These are phyloP conservation scores for Quercus tomentella DNA, from an alignment of 331 rosid species.

Conservation along the genomic window DNA sequence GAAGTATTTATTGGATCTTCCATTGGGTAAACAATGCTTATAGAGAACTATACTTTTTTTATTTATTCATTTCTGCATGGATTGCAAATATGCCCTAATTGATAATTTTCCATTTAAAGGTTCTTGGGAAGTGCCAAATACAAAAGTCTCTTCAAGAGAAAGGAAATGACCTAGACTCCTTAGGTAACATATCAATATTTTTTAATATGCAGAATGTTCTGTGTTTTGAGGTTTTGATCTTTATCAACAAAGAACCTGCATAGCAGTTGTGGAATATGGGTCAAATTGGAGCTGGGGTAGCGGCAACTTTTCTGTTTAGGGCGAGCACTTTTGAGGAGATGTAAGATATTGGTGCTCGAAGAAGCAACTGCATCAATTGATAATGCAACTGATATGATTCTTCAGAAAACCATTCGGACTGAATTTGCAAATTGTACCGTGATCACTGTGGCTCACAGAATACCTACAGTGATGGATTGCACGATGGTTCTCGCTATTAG, in stretches of 20 bases:
- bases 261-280: conserved; percentile 62
- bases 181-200: conserved; percentile 29
- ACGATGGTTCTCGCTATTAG: conserved; percentile 49
- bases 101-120: conserved; percentile 12
- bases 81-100: neutral
- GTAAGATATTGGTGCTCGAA: conserved; percentile 67
- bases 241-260: neutral
- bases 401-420: conserved; percentile 66
- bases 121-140: conserved; percentile 74
- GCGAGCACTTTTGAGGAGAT: conserved; percentile 67
- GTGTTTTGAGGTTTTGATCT: neutral
- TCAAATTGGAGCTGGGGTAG: conserved; percentile 94
- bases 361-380: conserved; percentile 94
- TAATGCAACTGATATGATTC: conserved; percentile 70
- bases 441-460: conserved; percentile 81
- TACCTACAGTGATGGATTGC: conserved; percentile 77
- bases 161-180: conserved; percentile 53
- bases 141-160: conserved; percentile 62
- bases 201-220: neutral
- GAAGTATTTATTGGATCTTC: neutral
- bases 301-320: conserved; percentile 81
- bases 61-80: neutral
- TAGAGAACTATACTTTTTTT: neutral
- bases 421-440: conserved; percentile 71
- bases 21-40: neutral